Conservation (phyloP, 352 stramenopile species). For the Phytopythium sindhum region DNA sequence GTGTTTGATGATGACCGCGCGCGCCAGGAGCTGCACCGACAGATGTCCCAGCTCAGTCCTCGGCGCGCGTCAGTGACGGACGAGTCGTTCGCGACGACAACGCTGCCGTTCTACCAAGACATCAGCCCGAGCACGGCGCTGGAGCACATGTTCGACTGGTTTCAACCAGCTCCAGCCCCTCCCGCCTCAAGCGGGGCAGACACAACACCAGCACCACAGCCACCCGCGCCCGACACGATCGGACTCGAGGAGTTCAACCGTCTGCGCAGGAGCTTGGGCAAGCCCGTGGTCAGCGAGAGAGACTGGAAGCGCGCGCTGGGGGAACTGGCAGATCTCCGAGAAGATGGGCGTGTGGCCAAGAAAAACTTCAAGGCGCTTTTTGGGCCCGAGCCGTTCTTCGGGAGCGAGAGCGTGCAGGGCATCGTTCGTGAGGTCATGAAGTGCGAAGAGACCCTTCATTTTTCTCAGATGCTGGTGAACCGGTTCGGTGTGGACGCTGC, state of each 20-base stretch:
- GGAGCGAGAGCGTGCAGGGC: slow-evolving; percentile 29
- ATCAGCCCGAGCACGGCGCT: slow-evolving; percentile 41
- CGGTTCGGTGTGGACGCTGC: slow-evolving; percentile 27
- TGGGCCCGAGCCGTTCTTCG: slow-evolving; percentile 52
- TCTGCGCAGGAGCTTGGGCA: slow-evolving; percentile 34
- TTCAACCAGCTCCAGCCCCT: slow-evolving; percentile 10
- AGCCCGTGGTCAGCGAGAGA: slow-evolving; percentile 13
- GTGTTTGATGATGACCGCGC: slow-evolving; percentile 28
- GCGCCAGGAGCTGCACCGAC: slow-evolving; percentile 21
- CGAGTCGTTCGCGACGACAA: slow-evolving; percentile 28
- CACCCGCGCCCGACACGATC: slow-evolving; percentile 18
- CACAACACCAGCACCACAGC: neutral
- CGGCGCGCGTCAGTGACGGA: slow-evolving; percentile 16
- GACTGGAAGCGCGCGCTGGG: slow-evolving; percentile 45
- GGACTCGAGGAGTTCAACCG: slow-evolving; percentile 37
- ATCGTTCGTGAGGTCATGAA: slow-evolving; percentile 43
- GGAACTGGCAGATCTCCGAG: slow-evolving; percentile 21
- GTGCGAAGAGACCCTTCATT: slow-evolving; percentile 40
- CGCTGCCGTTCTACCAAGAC: slow-evolving; percentile 50
- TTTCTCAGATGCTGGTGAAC: slow-evolving; percentile 31
- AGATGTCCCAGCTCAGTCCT: slow-evolving; percentile 41
- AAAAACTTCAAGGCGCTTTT: slow-evolving; percentile 57
- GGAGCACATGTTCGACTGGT: slow-evolving; percentile 41
- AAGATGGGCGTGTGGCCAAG: slow-evolving; percentile 17
- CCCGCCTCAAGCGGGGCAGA: neutral